Conservation (phyloP, 306 rosid genomes). For the Sicyos baderoa region DNA sequence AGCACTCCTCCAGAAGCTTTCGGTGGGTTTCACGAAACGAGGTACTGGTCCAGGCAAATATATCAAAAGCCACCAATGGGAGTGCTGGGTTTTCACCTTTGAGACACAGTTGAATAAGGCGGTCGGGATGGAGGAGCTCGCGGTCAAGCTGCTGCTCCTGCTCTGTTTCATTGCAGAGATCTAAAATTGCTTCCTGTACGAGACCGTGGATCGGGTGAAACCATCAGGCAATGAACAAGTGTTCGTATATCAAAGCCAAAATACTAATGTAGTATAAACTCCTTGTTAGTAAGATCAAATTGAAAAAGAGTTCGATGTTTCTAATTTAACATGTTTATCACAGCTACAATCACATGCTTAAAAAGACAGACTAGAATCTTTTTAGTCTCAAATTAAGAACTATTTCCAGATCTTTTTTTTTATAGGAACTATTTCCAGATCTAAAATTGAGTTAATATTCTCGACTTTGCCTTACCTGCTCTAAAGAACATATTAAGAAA, state of each 20-base stretch:
- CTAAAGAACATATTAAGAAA: neutral
- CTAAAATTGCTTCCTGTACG: constrained; percentile 66
- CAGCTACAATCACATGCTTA: neutral
- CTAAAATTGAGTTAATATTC: neutral
- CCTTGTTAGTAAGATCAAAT: neutral
- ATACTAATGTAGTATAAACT: neutral
- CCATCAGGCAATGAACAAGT: neutral
- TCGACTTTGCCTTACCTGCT: neutral
- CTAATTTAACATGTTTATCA: neutral
- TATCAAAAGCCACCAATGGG: constrained; percentile 56
- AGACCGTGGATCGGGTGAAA: constrained; percentile 13
- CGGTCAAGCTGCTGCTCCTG: constrained; percentile 45
- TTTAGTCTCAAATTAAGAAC: neutral
- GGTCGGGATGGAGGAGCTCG: constrained; percentile 65
- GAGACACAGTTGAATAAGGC: constrained; percentile 66
- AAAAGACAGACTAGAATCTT: neutral
- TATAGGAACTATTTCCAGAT: neutral
- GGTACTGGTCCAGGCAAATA: constrained; percentile 82
- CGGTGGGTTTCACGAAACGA: constrained; percentile 54
- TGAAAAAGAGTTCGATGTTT: neutral
- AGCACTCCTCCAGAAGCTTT: constrained; percentile 75
- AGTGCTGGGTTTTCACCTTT: constrained; percentile 46
- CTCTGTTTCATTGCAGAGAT: constrained; percentile 32
- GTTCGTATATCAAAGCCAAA: neutral
- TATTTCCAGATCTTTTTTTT: neutral